Evolutionary conservation across 306 rosid genomes (phyloP), one percentile per base, ranked within the genome.

Genomic region (Hippophae rhamnoides): DNA sequence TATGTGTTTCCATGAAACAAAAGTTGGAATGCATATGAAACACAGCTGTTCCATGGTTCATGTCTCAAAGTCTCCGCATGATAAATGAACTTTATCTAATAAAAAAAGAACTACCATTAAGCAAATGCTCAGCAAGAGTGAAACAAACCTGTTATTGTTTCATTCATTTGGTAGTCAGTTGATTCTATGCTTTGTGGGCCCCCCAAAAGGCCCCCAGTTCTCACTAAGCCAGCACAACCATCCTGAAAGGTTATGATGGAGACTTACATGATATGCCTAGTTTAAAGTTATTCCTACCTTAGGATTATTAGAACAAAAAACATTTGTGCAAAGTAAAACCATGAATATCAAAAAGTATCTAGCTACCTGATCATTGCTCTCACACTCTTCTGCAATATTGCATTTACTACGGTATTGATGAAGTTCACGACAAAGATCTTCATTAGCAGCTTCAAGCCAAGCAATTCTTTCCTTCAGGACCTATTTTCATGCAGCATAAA

Each of bases 381-480:
- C 94, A 72, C 68, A 76, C 58, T 63, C 90, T 62, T 80, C 90
- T 54, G 59, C 79, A 58, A 38, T 62, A 52, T 81, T 70, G 78
- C 85, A 84, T 89, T 82, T 84, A 62, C 89, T 93, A 48, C 95
- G 94, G 70, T 74, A 76, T 69, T 86, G 90, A 51, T 84, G 99
- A 82, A 93, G 97, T 78, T 93, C 97, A n/a, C 87, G 82, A 73
- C 95, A 86, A 67, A 93, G 97, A 74, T 93, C 94, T 76, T 84
- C 97, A 77, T 93, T 93, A 71, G 97, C 83, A 72, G 97, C 94
- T 84, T 93, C 99, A 70, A 93, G 99, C 86, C 94, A 86, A 69
- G 89, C 53, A 79, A 93, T 84, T 70, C 95, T 84, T 80, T 93
- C 99, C 90, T 89, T 93, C 54, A 93, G 95, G 69, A 79, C 89